phyloP scores from a whole-genome alignment of 1,284 basidiomycete species.

The Sporisorium iseilematis-ciliati region DNA sequence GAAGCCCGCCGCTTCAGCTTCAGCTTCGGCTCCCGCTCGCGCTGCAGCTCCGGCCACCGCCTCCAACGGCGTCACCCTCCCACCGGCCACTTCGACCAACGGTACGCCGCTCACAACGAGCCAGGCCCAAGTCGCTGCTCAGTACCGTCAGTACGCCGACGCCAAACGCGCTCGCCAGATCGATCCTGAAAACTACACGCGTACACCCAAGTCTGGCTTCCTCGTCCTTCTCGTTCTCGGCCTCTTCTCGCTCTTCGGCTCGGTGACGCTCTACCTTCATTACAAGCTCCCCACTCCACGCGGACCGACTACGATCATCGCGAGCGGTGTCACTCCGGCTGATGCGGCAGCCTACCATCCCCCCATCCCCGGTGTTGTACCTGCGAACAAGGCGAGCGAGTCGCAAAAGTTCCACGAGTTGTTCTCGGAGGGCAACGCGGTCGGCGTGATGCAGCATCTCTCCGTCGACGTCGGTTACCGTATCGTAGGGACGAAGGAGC shows the following conservation, averaged over 20 bases:
- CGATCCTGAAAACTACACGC: constrained; percentile 39
- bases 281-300: constrained; percentile 64
- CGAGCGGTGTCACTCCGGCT: constrained; percentile 33
- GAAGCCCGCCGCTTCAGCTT: constrained; percentile 24
- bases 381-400: constrained; percentile 24
- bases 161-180: constrained; percentile 33
- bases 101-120: constrained; percentile 14
- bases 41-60: constrained; percentile 11
- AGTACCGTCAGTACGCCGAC: constrained; percentile 27
- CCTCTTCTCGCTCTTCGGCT: constrained; percentile 42
- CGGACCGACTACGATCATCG: constrained; percentile 39
- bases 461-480: constrained; percentile 87
- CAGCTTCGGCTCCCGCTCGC: constrained; percentile 5
- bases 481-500: constrained; percentile 90
- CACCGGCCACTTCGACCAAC: constrained; percentile 16
- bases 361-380: constrained; percentile 21
- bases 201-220: constrained; percentile 45
- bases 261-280: constrained; percentile 57
- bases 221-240: constrained; percentile 38
- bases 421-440: constrained; percentile 64
- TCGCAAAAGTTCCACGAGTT: constrained; percentile 34
- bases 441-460: constrained; percentile 64
- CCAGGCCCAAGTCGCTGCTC: constrained; percentile 16
- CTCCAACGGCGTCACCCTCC: constrained; percentile 15
- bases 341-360: constrained; percentile 50